Conservation (phyloP, 2,329 filamentous ascomycete species). For the Cordyceps tenuipes region DNA sequence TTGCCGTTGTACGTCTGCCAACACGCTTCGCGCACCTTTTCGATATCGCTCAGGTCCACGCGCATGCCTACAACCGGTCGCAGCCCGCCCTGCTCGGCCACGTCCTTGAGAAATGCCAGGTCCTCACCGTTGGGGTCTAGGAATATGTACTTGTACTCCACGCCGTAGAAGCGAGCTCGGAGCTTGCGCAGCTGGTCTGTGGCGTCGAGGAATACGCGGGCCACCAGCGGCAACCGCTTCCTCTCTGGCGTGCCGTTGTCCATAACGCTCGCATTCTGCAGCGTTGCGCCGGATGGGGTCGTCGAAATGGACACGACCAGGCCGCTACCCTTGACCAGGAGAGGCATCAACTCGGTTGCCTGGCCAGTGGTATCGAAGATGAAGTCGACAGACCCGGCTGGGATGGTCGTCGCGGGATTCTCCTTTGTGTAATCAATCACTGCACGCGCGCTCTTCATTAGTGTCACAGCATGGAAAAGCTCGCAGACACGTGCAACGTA, state of each 20-base stretch:
- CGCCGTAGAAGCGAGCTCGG: slow-evolving; percentile 25
- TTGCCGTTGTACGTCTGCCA: slow-evolving; percentile 27
- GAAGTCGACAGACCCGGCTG: slow-evolving; percentile 30
- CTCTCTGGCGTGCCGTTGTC: slow-evolving; percentile 16
- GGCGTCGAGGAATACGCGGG: slow-evolving; percentile 21
- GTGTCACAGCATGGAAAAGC: not conserved
- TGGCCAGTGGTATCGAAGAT: slow-evolving; percentile 33
- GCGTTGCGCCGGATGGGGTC: slow-evolving; percentile 25
- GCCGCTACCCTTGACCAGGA: slow-evolving; percentile 27
- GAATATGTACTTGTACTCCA: slow-evolving; percentile 30
- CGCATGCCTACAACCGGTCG: slow-evolving; percentile 16
- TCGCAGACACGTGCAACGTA: slow-evolving; percentile 8
- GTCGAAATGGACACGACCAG: slow-evolving; percentile 29
- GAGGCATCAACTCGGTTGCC: slow-evolving; percentile 26
- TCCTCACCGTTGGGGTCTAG: slow-evolving; percentile 25
- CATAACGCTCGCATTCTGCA: slow-evolving; percentile 25
- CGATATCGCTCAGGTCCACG: slow-evolving; percentile 25
- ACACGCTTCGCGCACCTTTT: slow-evolving; percentile 28
- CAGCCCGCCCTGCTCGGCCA: slow-evolving; percentile 15
- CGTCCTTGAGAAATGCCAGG: slow-evolving; percentile 12
- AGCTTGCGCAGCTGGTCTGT: slow-evolving; percentile 23
- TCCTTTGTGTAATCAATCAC: slow-evolving; percentile 20
- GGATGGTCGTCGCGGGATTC: slow-evolving; percentile 19
- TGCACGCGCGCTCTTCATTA: slow-evolving; percentile 7
- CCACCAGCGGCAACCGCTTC: slow-evolving; percentile 19